Percentiles rank a stretch among this genome's conserved stretches.
Evolutionary conservation across 2,329 filamentous ascomycete genomes (phyloP).

Genomic region (Claviceps maximensis): DNA sequence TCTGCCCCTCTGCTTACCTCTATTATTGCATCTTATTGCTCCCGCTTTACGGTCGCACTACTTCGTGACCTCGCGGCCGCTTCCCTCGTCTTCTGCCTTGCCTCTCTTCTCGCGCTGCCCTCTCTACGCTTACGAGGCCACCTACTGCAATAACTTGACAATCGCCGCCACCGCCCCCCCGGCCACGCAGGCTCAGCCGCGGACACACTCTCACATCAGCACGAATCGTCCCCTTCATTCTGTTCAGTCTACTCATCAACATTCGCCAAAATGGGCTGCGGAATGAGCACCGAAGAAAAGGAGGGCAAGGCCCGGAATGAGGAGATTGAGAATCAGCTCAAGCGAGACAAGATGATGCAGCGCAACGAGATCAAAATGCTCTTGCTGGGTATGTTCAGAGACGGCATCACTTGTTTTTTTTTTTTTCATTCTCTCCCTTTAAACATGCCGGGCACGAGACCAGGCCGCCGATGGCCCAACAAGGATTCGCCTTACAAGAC

Average conservation of each 20-base stretch:
- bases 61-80: background rate
- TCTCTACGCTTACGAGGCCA: background rate
- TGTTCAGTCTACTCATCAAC: background rate
- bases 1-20: too few relatives aligned
- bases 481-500: background rate
- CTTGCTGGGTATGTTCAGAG: slow-evolving; percentile 60
- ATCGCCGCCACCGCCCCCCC: background rate
- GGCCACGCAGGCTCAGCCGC: background rate
- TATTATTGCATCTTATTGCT: background rate
- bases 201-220: background rate
- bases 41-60: background rate
- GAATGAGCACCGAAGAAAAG: slow-evolving; percentile 99
- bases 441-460: background rate
- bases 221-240: background rate
- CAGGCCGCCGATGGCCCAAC: background rate
- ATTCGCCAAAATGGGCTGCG: slow-evolving; percentile 84
- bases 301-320: slow-evolving; percentile 99
- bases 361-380: slow-evolving; percentile 99
- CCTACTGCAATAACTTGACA: background rate
- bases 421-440: too few relatives aligned
- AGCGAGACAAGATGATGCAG: slow-evolving; percentile 97
- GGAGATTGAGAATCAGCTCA: slow-evolving; percentile 99
- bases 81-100: background rate
- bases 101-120: background rate
- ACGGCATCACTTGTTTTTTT: too few relatives aligned